Evolutionary conservation across 2,329 filamentous ascomycete species (phyloP).

Genomic region (Samsoniella hepiali): DNA sequence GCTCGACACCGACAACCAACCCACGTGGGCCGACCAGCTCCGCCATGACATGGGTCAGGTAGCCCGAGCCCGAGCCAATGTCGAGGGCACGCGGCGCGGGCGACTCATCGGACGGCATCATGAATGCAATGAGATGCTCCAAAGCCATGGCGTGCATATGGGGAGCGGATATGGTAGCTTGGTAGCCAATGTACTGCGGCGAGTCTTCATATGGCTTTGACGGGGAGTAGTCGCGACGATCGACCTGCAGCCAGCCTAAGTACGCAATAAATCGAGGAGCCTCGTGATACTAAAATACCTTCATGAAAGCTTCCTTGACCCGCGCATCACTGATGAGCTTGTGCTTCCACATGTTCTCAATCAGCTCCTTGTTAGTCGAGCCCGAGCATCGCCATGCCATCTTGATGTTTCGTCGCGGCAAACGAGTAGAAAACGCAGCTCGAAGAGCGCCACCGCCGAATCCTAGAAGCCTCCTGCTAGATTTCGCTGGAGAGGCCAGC

Average conservation of each 20-base stretch:
- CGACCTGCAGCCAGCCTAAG: constrained; percentile 56
- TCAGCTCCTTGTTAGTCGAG: constrained; percentile 66
- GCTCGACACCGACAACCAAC: constrained; percentile 69
- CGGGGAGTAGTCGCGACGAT: constrained; percentile 81
- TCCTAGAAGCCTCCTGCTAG: not conserved
- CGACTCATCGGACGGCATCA: constrained; percentile 35
- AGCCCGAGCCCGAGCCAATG: constrained; percentile 73
- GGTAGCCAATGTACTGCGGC: constrained; percentile 53
- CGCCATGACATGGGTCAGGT: constrained; percentile 84
- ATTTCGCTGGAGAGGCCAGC: constrained; percentile 2
- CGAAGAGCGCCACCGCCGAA: constrained; percentile 12
- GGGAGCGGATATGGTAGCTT: constrained; percentile 56
- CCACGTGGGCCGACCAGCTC: constrained; percentile 60
- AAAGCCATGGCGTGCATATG: constrained; percentile 59
- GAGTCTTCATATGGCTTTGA: constrained; percentile 62
- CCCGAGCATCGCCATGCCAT: constrained; percentile 95
- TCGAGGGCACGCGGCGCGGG: constrained; percentile 60
- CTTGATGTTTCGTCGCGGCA: constrained; percentile 24
- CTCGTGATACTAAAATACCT: constrained; percentile 43
- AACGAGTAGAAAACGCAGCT: constrained; percentile 4
- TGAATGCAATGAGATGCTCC: constrained; percentile 46
- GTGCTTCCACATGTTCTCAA: constrained; percentile 72
- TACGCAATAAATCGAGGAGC: not conserved
- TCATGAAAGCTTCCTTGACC: constrained; percentile 77
- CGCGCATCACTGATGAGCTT: constrained; percentile 68